These are phyloP conservation scores for Erysimum cheiranthoides DNA, from an alignment of 345 rosid genomes.

Conservation along the genomic window DNA sequence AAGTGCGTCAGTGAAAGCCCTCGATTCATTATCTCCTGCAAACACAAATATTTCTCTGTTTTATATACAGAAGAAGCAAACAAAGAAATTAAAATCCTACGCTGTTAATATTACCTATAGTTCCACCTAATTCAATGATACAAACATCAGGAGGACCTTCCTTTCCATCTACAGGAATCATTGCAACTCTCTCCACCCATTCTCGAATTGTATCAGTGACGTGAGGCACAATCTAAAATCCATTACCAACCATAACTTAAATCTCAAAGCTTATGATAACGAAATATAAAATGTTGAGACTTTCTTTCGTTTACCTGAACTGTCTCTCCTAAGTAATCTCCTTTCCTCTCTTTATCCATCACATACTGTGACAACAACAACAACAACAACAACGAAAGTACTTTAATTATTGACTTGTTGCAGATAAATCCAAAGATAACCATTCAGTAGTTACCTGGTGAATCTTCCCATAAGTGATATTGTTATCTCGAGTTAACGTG, in stretches of 20 bases:
- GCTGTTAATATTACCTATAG: constrained; percentile 56
- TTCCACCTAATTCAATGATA: constrained; percentile 88
- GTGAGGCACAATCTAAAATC: constrained; percentile 74
- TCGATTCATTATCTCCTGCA: constrained; percentile 85
- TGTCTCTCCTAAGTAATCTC: constrained; percentile 85
- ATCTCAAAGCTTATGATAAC: not conserved
- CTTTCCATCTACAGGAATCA: constrained; percentile 71
- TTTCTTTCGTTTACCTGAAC: constrained; percentile 64
- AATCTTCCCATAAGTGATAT: constrained; percentile 75
- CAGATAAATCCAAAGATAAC: not conserved
- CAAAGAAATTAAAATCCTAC: not conserved
- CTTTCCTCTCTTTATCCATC: constrained; percentile 75
- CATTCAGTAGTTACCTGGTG: constrained; percentile 50
- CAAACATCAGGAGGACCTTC: constrained; percentile 82
- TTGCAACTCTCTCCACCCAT: constrained; percentile 77
- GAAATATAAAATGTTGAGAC: constrained; percentile 1
- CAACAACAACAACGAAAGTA: not conserved
- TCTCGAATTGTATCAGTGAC: constrained; percentile 82
- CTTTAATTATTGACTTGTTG: not conserved
- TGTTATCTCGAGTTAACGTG: constrained; percentile 65
- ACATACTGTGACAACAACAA: constrained; percentile 65
- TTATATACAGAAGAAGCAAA: not conserved
- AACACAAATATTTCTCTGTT: constrained; percentile 1
- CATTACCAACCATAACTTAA: not conserved
- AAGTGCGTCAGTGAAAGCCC: constrained; percentile 80